Conservation (phyloP, 345 rosid genomes). For the Ceriops zippeliana region DNA sequence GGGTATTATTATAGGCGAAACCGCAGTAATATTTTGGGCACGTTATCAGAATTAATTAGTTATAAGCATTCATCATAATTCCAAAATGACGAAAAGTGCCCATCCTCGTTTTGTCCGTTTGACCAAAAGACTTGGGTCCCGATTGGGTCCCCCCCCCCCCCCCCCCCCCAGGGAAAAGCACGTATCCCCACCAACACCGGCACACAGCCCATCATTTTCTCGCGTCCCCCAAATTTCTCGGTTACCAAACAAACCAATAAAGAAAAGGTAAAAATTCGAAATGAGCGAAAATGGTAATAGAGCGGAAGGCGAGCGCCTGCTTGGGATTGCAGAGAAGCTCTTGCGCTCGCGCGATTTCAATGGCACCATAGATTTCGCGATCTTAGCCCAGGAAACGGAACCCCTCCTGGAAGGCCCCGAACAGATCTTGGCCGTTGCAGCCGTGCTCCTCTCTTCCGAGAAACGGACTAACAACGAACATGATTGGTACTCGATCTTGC, state of each 20-base stretch:
- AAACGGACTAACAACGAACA: slow-evolving; percentile 56
- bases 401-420: slow-evolving; percentile 89
- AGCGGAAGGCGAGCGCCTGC: slow-evolving; percentile 76
- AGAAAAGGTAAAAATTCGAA: neutral
- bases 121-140: too few relatives aligned
- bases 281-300: slow-evolving; percentile 51
- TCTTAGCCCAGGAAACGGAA: slow-evolving; percentile 82
- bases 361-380: slow-evolving; percentile 75
- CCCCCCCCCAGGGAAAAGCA: too few relatives aligned
- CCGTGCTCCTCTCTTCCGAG: slow-evolving; percentile 63
- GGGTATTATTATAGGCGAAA: too few relatives aligned
- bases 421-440: slow-evolving; percentile 83
- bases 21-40: too few relatives aligned
- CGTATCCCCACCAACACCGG: too few relatives aligned
- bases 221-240: neutral
- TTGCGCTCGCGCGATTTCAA: slow-evolving; percentile 59
- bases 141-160: too few relatives aligned
- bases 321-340: slow-evolving; percentile 85
- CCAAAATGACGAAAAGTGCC: too few relatives aligned
- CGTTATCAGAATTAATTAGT: too few relatives aligned
- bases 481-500: slow-evolving; percentile 85
- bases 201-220: neutral
- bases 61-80: too few relatives aligned
- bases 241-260: neutral
- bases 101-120: too few relatives aligned